phyloP scores from a whole-genome alignment of 441 rosid genomes.

The Gossypium schwendimanii region DNA sequence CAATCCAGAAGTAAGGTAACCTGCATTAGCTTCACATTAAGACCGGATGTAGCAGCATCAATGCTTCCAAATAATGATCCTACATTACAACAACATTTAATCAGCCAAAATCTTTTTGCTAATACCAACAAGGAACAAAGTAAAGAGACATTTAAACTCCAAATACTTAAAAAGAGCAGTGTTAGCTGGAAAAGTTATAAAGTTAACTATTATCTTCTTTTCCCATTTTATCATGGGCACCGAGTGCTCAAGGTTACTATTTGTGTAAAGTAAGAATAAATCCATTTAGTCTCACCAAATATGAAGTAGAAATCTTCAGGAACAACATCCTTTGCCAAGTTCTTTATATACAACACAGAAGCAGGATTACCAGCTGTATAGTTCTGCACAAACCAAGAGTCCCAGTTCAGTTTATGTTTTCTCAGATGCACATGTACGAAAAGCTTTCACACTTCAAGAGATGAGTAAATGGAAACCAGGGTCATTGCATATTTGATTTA shows the following conservation, averaged over 20 bases:
- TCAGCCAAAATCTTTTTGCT: conserved; percentile 6
- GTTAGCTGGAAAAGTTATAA: background rate
- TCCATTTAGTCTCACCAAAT: conserved; percentile 56
- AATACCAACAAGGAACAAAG: conserved; percentile 4
- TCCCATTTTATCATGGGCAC: background rate
- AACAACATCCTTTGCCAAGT: conserved; percentile 77
- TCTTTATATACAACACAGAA: conserved; percentile 77
- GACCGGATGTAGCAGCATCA: conserved; percentile 60
- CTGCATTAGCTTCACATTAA: conserved; percentile 85
- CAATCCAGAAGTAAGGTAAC: conserved; percentile 27
- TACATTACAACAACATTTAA: conserved; percentile 25
- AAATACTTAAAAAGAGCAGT: background rate
- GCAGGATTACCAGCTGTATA: conserved; percentile 82
- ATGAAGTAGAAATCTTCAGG: conserved; percentile 73
- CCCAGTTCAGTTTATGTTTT: background rate
- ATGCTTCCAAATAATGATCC: conserved; percentile 81
- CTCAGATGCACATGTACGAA: background rate
- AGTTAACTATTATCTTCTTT: background rate
- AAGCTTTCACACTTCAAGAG: background rate
- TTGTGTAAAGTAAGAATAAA: background rate
- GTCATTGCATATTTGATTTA: background rate
- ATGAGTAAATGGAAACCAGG: background rate
- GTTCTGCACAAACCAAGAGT: conserved; percentile 51
- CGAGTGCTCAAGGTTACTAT: background rate
- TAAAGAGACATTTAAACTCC: background rate